Evolutionary conservation across 2,329 filamentous ascomycete species (phyloP), one percentile per base, ranked within the genome.

Genomic region (Sclerotinia glacialis): DNA sequence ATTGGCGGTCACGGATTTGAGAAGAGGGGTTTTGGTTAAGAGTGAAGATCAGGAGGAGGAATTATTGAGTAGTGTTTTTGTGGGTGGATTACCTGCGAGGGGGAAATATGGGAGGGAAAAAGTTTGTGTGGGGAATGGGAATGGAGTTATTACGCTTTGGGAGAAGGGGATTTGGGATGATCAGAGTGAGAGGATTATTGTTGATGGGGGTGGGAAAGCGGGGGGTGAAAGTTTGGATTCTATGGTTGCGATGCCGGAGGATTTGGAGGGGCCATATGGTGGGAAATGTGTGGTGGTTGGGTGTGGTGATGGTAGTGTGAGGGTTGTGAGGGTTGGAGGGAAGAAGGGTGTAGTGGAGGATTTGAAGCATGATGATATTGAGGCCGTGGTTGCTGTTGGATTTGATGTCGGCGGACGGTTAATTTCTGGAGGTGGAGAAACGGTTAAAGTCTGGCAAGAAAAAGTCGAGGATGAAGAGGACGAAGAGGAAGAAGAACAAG

Each of bases 21-120:
- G 94, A 31, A 85, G 91, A 58, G 94, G 94, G 18, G 91, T 97
- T 7, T 80, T 98, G 53, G 89, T 93, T 3, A 89, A 89, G 68
- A 97, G 92, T 71, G 95, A 97, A 75, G 93, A 98, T 74, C 95
- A 98, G 76, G 95, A 96, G 73, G 93, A 97, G 71, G 92, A 98
- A 78, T 80, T 98, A 67, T 83, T 97, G n/a, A 91, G 89, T 74
- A 90, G 90, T 1, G 82, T 87, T 56, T 91, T 92, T 74, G 87
- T 98, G 23, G 85, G 88, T 0, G 93, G 93, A 0, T 79, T 97
- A 68, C 87, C 90, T 0, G 87, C 89, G 67, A 78, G 76, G 67
- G 85, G 84, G 40, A 83, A 83, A 8, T 89, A 86, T 73, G 90
- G 91, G 56, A 92, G 92, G 6, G 84, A 89, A 73, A 90, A 90